Percentiles rank a stretch among this genome's conserved stretches.
phyloP scores from a whole-genome alignment of 352 stramenopile species.

The Elongisporangium senticosum region DNA sequence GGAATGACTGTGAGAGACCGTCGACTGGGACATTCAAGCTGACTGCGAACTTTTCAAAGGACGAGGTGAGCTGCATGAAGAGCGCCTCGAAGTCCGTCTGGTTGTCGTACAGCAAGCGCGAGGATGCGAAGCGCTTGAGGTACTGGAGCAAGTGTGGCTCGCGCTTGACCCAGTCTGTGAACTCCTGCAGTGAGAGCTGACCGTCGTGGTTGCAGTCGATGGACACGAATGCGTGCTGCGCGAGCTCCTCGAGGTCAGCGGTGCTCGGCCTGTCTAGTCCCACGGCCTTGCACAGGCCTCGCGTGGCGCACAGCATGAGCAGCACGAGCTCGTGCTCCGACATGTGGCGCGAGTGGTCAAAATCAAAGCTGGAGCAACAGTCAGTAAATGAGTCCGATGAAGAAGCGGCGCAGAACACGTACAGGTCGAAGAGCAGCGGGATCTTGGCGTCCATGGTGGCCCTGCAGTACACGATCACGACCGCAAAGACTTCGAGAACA shows the following conservation, averaged over 20 bases:
- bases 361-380: slow-evolving; percentile 49
- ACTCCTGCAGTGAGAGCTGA: slow-evolving; percentile 58
- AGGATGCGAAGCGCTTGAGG: slow-evolving; percentile 53
- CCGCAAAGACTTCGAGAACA: slow-evolving; percentile 69
- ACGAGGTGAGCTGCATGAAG: slow-evolving; percentile 41
- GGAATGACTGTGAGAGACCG: not conserved
- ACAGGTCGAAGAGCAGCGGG: slow-evolving; percentile 66
- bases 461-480: slow-evolving; percentile 71
- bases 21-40: slow-evolving; percentile 2
- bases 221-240: slow-evolving; percentile 37
- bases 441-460: slow-evolving; percentile 59
- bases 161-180: slow-evolving; percentile 45
- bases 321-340: slow-evolving; percentile 60
- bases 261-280: slow-evolving; percentile 49
- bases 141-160: slow-evolving; percentile 49
- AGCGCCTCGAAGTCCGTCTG: slow-evolving; percentile 56
- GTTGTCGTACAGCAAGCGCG: slow-evolving; percentile 64
- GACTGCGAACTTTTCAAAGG: slow-evolving; percentile 37
- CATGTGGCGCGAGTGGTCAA: slow-evolving; percentile 67
- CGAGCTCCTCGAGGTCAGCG: slow-evolving; percentile 41
- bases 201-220: slow-evolving; percentile 52
- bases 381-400: not conserved
- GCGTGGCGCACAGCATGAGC: slow-evolving; percentile 64
- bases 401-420: not conserved
- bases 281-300: slow-evolving; percentile 66